These are phyloP conservation scores for Stentor roeselii DNA, from an alignment of 73 alveolate genomes.

Conservation along the genomic window DNA sequence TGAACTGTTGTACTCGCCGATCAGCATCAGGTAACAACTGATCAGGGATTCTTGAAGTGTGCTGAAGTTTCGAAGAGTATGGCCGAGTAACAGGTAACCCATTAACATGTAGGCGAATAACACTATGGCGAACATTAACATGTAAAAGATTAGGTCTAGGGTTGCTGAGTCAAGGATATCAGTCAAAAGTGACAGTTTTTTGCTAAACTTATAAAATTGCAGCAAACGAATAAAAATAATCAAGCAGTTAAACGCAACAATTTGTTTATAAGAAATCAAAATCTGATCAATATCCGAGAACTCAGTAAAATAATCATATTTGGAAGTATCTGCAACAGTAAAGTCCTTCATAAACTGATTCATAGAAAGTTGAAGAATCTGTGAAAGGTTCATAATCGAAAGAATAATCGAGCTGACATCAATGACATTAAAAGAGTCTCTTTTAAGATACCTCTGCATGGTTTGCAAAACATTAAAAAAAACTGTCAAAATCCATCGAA, in stretches of 20 bases:
- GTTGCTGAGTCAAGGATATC: conserved; percentile 42
- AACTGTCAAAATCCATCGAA: no score
- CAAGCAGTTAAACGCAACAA: conserved; percentile 34
- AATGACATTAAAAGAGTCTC: no score
- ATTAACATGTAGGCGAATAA: conserved; percentile 45
- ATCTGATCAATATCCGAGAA: background rate
- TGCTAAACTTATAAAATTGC: conserved; percentile 43
- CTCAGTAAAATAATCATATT: no score
- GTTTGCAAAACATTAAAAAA: no score
- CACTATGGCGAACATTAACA: conserved; percentile 40
- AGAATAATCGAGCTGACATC: no score
- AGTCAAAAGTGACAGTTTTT: conserved; percentile 41
- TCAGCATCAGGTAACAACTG: conserved; percentile 5
- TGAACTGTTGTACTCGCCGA: conserved; percentile 19
- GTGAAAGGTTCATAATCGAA: no score
- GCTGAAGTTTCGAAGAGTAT: conserved; percentile 10
- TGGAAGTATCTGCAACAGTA: no score
- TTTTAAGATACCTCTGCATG: no score
- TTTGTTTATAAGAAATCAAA: background rate
- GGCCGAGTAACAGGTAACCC: conserved; percentile 47
- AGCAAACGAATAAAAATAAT: conserved; percentile 41
- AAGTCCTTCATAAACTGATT: no score
- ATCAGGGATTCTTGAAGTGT: conserved; percentile 21
- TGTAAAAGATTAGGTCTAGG: conserved; percentile 48
- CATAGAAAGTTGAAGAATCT: no score